Evolutionary conservation across 2,329 filamentous ascomycete genomes (phyloP).

Genomic region (Penicillium sumatraense): DNA sequence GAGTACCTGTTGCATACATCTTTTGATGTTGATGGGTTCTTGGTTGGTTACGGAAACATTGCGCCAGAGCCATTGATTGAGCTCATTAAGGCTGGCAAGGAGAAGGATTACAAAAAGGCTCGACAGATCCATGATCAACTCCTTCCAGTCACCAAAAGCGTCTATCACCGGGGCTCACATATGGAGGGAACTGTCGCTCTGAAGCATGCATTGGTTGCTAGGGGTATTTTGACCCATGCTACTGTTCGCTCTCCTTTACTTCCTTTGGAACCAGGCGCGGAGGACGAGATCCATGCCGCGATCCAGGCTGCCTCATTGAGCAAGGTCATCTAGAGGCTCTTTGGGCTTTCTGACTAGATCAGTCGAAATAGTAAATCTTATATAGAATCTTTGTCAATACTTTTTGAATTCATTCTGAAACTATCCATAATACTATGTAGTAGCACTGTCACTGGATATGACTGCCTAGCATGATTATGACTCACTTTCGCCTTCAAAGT

Average conservation of each 20-base stretch:
- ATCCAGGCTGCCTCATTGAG: constrained; percentile 13
- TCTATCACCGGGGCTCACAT: constrained; percentile 60
- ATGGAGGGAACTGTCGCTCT: constrained; percentile 60
- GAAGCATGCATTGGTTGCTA: constrained; percentile 57
- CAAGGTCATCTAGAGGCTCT: constrained; percentile 13
- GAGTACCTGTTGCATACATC: constrained; percentile 1
- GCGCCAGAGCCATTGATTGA: constrained; percentile 56
- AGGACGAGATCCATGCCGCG: constrained; percentile 23
- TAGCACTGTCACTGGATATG: too few species aligned
- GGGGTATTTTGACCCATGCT: constrained; percentile 53
- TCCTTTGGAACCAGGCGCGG: constrained; percentile 28
- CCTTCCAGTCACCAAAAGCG: constrained; percentile 57
- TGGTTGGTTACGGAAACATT: constrained; percentile 60
- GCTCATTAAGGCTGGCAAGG: constrained; percentile 57
- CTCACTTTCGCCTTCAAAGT: too few species aligned
- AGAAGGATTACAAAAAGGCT: constrained; percentile 54
- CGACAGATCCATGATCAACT: constrained; percentile 57
- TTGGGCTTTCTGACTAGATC: too few species aligned
- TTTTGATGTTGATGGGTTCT: constrained; percentile 49
- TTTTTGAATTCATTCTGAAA: too few species aligned
- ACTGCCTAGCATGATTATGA: too few species aligned
- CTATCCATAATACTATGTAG: too few species aligned
- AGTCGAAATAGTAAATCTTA: too few species aligned
- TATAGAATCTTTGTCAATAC: too few species aligned
- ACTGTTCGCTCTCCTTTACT: constrained; percentile 57